These are phyloP conservation scores for Wickerhamiella vanderwaltii DNA, from an alignment of 805 yeast species.

Conservation along the genomic window DNA sequence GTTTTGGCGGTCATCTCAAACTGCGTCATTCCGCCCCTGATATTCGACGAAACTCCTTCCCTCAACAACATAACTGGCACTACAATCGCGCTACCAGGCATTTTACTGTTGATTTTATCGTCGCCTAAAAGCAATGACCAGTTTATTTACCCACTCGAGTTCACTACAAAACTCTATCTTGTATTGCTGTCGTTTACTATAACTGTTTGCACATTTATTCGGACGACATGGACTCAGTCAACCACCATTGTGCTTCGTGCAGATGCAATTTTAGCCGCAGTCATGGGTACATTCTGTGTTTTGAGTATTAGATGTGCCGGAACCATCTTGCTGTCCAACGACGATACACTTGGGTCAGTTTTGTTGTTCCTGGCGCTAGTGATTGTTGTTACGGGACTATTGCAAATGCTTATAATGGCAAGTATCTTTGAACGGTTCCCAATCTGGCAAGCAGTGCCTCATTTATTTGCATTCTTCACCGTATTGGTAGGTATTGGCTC, in stretches of 20 bases:
- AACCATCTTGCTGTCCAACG: constrained; percentile 13
- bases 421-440: constrained; percentile 32
- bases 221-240: neutral
- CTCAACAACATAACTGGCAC: constrained; percentile 32
- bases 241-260: neutral
- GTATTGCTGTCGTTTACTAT: neutral
- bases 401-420: constrained; percentile 33
- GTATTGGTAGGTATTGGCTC: constrained; percentile 35
- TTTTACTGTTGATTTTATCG: constrained; percentile 32
- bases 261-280: constrained; percentile 23
- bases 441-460: constrained; percentile 38
- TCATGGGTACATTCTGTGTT: constrained; percentile 39
- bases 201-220: neutral
- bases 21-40: constrained; percentile 37
- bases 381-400: constrained; percentile 30
- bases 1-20: constrained; percentile 39
- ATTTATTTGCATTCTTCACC: constrained; percentile 39
- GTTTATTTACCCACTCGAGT: constrained; percentile 7
- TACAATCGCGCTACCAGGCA: constrained; percentile 32
- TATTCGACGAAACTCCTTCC: constrained; percentile 33
- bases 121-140: constrained; percentile 19
- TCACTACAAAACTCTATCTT: neutral
- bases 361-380: constrained; percentile 25
- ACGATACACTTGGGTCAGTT: neutral
- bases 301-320: constrained; percentile 34